Conservation (phyloP, 148 eudicot species). For the Fagopyrum homotropicum region DNA sequence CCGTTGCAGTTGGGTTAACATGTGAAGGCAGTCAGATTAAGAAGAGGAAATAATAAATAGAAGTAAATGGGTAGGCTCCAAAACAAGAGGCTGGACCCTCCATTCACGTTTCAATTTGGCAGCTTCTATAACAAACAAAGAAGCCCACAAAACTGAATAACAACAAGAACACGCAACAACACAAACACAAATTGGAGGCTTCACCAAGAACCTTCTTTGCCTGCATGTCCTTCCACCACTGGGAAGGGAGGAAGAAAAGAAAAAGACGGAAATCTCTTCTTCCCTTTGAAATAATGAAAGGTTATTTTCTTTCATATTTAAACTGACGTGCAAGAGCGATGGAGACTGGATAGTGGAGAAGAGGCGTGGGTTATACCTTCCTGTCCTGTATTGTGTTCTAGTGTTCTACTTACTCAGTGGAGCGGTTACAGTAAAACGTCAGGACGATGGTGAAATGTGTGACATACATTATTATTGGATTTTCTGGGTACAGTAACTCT, state of each 20-base stretch:
- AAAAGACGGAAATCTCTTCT: not conserved
- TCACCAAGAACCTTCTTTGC: slow-evolving; percentile 2
- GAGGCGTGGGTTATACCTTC: not conserved
- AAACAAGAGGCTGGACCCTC: slow-evolving; percentile 5
- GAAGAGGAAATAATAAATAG: not conserved
- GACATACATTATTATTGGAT: too few species aligned
- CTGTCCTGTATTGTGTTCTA: too few species aligned
- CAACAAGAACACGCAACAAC: not conserved
- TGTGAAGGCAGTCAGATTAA: not conserved
- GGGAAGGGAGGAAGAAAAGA: not conserved
- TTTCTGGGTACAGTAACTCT: too few species aligned
- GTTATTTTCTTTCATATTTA: not conserved
- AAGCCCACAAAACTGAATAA: not conserved
- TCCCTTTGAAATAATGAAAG: not conserved
- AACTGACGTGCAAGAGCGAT: not conserved
- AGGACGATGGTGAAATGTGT: too few species aligned
- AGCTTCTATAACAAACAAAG: slow-evolving; percentile 8
- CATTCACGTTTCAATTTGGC: slow-evolving; percentile 4
- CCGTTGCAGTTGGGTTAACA: not conserved
- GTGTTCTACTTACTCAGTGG: too few species aligned
- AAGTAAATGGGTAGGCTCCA: slow-evolving; percentile 4
- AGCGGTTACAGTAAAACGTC: too few species aligned
- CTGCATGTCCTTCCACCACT: not conserved
- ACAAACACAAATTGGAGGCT: slow-evolving; percentile 5
- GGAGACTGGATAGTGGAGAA: not conserved